Conservation (phyloP, 176 grass and related monocot species). For the Oryza nivara region DNA sequence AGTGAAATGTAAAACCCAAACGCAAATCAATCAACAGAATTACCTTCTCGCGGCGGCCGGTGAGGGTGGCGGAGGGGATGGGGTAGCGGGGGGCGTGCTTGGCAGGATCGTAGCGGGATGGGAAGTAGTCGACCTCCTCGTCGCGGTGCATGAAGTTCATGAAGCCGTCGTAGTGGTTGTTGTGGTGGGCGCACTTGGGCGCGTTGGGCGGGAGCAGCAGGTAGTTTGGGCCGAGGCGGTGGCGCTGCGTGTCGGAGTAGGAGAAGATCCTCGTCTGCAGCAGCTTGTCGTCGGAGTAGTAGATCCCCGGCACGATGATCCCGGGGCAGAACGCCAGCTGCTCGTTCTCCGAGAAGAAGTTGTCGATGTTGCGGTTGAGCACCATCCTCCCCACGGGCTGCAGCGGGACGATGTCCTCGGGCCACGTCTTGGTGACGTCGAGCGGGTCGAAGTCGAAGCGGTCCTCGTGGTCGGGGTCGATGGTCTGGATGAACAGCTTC, state of each 20-base stretch:
- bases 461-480: conserved; percentile 77
- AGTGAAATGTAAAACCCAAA: neutral
- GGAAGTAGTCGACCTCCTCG: conserved; percentile 99
- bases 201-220: conserved; percentile 92
- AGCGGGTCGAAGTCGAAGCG: conserved; percentile 88
- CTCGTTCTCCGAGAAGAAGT: conserved; percentile 97
- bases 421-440: conserved; percentile 99
- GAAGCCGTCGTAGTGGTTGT: conserved; percentile 91
- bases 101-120: conserved; percentile 79
- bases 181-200: conserved; percentile 87
- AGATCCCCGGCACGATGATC: conserved; percentile 79
- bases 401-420: conserved; percentile 83
- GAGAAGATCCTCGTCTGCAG: conserved; percentile 99
- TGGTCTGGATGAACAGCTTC: conserved; percentile 86
- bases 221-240: conserved; percentile 88
- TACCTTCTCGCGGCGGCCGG: conserved; percentile 80
- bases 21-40: no score
- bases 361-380: conserved; percentile 94
- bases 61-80: conserved; percentile 56
- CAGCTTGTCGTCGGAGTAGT: conserved; percentile 99
- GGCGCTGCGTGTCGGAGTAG: conserved; percentile 92
- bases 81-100: conserved; percentile 86
- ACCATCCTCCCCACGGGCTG: conserved; percentile 89
- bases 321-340: conserved; percentile 93
- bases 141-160: conserved; percentile 99